phyloP scores from a whole-genome alignment of 305 asterid species.

The Fraxinus platypoda region DNA sequence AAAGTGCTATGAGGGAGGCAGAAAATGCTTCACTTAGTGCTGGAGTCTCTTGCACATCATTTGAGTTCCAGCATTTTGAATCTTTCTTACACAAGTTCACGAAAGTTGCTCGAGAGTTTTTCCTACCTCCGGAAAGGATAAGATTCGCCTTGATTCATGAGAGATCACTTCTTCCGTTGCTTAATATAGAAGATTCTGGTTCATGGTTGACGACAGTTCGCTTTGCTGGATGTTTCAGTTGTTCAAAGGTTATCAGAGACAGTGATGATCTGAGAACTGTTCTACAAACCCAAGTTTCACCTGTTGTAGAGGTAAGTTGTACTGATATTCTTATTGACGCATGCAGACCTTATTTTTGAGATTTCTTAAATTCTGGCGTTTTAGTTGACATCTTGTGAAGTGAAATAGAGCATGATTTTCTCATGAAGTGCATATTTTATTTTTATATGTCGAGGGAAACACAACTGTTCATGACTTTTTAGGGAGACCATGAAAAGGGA shows the following conservation, averaged over 20 bases:
- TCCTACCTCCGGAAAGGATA: constrained; percentile 79
- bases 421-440: not conserved
- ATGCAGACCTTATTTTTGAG: constrained; percentile 21
- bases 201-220: constrained; percentile 63
- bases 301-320: constrained; percentile 67
- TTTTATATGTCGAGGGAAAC: not conserved
- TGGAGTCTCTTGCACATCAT: constrained; percentile 50
- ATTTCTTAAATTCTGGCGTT: constrained; percentile 11
- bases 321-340: constrained; percentile 17
- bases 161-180: constrained; percentile 59
- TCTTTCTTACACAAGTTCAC: constrained; percentile 59
- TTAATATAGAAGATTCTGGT: constrained; percentile 54
- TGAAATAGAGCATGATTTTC: constrained; percentile 1
- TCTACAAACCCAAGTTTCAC: constrained; percentile 55
- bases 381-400: constrained; percentile 8
- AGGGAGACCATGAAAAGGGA: not conserved
- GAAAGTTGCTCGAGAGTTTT: constrained; percentile 57
- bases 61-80: constrained; percentile 60
- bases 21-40: constrained; percentile 39
- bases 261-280: constrained; percentile 56
- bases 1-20: constrained; percentile 39
- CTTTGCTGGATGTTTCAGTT: constrained; percentile 66
- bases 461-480: not conserved
- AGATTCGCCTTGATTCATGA: constrained; percentile 68
- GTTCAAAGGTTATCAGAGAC: constrained; percentile 64